These are phyloP conservation scores for Adiantum capillusveneris DNA, from an alignment of 75 land plant genomes.

Conservation along the genomic window DNA sequence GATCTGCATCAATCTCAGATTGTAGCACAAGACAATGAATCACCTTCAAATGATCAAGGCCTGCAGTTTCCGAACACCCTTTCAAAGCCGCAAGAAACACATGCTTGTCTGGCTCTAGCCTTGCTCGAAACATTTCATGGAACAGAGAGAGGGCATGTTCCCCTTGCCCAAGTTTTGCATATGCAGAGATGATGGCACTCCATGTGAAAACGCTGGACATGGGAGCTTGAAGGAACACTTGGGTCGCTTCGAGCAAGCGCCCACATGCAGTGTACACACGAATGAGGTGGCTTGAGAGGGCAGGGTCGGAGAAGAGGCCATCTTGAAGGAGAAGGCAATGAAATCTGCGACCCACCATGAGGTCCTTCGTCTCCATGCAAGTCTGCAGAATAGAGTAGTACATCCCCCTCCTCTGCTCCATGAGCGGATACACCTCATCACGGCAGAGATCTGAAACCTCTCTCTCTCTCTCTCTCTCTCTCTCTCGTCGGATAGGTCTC, in stretches of 20 bases:
- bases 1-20: neutral
- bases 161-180: neutral
- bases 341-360: neutral
- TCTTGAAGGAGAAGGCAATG: neutral
- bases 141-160: slow-evolving; percentile 6
- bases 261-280: neutral
- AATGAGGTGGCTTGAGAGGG: neutral
- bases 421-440: no score
- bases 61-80: slow-evolving; percentile 20
- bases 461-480: no score
- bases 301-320: neutral
- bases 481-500: no score
- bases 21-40: slow-evolving; percentile 26
- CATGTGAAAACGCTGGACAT: slow-evolving; percentile 1
- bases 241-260: neutral
- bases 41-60: slow-evolving; percentile 22
- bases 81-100: neutral
- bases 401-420: no score
- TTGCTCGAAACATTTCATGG: neutral
- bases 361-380: slow-evolving; percentile 6
- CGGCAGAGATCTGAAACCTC: no score
- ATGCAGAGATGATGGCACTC: slow-evolving; percentile 13
- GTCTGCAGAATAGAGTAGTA: neutral
- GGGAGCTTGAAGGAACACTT: neutral
- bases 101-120: neutral